phyloP scores from a whole-genome alignment of 441 rosid genomes.

The Caryocar brasiliense region DNA sequence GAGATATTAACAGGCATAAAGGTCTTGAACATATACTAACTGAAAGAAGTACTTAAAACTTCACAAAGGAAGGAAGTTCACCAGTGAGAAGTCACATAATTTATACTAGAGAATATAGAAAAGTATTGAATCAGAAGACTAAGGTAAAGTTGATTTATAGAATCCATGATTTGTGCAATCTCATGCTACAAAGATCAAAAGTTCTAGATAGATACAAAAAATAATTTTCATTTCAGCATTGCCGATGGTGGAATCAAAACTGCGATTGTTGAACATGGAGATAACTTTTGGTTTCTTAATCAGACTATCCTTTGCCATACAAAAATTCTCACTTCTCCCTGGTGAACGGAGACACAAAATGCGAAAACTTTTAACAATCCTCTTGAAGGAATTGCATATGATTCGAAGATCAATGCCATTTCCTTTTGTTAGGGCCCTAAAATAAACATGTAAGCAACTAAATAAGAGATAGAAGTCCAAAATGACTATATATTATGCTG shows the following conservation, averaged over 20 bases:
- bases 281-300: no score
- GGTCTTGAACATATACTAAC: neutral
- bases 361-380: no score
- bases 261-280: conserved; percentile 9
- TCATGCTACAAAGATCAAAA: neutral
- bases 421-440: no score
- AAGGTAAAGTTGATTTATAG: neutral
- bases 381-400: no score
- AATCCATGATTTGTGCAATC: neutral
- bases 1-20: conserved; percentile 1
- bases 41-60: neutral
- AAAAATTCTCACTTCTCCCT: no score
- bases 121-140: neutral
- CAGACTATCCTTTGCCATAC: no score
- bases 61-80: neutral
- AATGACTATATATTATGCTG: no score
- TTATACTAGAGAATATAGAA: neutral
- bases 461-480: no score
- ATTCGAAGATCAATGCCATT: no score
- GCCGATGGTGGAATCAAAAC: conserved; percentile 1
- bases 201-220: conserved; percentile 1
- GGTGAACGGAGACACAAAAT: no score
- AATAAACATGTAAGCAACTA: no score
- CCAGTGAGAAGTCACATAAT: neutral
- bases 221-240: neutral